phyloP scores from a whole-genome alignment of 2,329 filamentous ascomycete species.

The Cercospora beticola region DNA sequence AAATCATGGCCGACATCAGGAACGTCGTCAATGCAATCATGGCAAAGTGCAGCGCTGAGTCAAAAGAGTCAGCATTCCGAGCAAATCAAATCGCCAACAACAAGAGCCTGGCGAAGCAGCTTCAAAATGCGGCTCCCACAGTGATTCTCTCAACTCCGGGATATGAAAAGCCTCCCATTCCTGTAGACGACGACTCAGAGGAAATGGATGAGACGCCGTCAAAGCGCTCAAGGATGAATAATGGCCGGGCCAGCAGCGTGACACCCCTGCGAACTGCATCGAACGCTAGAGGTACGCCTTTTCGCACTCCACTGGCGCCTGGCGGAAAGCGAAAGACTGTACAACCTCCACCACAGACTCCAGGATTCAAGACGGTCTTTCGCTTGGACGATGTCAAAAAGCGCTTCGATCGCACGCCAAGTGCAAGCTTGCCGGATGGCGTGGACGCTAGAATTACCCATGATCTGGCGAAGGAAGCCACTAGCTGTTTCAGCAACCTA shows the following conservation, averaged over 20 bases:
- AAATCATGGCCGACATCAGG: slow-evolving; percentile 61
- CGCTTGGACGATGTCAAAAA: slow-evolving; percentile 1
- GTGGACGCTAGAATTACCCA: slow-evolving; percentile 3
- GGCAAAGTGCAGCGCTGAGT: slow-evolving; percentile 54
- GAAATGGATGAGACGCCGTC: slow-evolving; percentile 23
- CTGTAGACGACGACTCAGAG: slow-evolving; percentile 18
- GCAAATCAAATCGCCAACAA: slow-evolving; percentile 48
- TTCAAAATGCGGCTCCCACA: slow-evolving; percentile 36
- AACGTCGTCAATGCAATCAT: slow-evolving; percentile 58
- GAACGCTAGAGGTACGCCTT: slow-evolving; percentile 19
- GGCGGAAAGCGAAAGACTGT: not conserved
- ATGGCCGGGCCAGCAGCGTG: slow-evolving; percentile 10
- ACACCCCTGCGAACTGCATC: slow-evolving; percentile 1
- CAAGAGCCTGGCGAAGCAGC: slow-evolving; percentile 51
- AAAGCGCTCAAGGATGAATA: slow-evolving; percentile 38
- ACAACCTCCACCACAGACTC: not conserved
- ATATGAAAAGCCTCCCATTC: slow-evolving; percentile 19
- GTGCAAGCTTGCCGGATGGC: not conserved
- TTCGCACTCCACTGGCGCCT: slow-evolving; percentile 39
- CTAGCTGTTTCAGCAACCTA: slow-evolving; percentile 37
- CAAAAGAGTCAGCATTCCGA: slow-evolving; percentile 39
- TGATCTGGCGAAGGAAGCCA: slow-evolving; percentile 32
- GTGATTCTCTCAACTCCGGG: slow-evolving; percentile 31
- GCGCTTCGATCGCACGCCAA: slow-evolving; percentile 1
- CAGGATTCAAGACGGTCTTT: not conserved